Evolutionary conservation across 2,329 filamentous ascomycete genomes (phyloP).

Genomic region (Alternaria sp.): DNA sequence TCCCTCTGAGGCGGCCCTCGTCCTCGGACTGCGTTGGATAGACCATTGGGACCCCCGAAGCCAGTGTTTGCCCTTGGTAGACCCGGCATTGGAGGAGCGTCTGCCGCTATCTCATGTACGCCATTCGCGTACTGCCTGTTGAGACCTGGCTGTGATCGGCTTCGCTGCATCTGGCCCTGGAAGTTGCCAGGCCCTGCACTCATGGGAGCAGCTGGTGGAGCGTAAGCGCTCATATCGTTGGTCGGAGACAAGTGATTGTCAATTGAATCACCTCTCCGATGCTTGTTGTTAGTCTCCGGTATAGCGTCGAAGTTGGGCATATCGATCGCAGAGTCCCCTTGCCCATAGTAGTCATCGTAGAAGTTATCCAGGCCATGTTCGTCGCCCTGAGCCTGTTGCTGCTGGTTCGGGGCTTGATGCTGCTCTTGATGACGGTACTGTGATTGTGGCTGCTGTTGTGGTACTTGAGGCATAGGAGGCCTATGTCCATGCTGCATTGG

Average conservation of each 20-base stretch:
- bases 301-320: slow-evolving; percentile 71
- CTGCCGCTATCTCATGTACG: slow-evolving; percentile 76
- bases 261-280: slow-evolving; percentile 50
- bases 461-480: slow-evolving; percentile 42
- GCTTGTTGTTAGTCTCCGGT: slow-evolving; percentile 46
- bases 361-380: slow-evolving; percentile 59
- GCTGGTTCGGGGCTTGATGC: slow-evolving; percentile 32
- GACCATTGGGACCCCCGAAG: slow-evolving; percentile 33
- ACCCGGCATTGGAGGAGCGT: slow-evolving; percentile 60
- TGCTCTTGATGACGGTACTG: slow-evolving; percentile 32
- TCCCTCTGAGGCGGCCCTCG: slow-evolving; percentile 39
- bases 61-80: slow-evolving; percentile 61
- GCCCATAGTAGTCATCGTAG: slow-evolving; percentile 59
- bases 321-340: slow-evolving; percentile 59
- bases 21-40: slow-evolving; percentile 41
- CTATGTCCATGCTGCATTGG: slow-evolving; percentile 37
- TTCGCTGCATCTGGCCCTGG: slow-evolving; percentile 60
- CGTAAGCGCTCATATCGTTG: slow-evolving; percentile 19
- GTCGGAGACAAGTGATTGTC: slow-evolving; percentile 47
- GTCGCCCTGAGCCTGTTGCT: slow-evolving; percentile 35
- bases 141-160: slow-evolving; percentile 73
- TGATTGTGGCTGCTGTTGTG: slow-evolving; percentile 30
- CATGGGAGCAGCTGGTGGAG: slow-evolving; percentile 17
- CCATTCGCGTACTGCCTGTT: slow-evolving; percentile 43
- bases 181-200: slow-evolving; percentile 29